phyloP scores from a whole-genome alignment of 768 basidiomycete genomes.

The Grammothele lineata region DNA sequence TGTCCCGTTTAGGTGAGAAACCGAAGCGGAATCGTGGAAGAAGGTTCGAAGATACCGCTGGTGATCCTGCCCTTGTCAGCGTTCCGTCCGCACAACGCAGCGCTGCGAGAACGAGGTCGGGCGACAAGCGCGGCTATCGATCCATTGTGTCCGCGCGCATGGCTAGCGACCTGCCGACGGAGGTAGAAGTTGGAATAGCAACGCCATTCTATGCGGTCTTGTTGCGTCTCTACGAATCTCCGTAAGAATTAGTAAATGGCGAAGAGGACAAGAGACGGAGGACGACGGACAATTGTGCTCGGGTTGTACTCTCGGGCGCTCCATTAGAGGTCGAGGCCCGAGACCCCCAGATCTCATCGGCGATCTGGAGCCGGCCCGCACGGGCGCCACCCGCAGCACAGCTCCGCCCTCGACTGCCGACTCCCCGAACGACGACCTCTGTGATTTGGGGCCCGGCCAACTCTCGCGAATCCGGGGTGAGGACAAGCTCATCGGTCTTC shows the following conservation, averaged over 20 bases:
- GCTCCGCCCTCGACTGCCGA: background rate
- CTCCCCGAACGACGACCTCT: no score
- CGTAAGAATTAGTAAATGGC: no score
- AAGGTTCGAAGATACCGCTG: conserved; percentile 16
- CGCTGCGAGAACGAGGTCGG: no score
- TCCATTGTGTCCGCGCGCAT: no score
- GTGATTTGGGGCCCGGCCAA: background rate
- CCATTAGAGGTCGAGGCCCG: background rate
- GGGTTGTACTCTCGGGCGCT: no score
- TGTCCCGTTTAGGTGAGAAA: conserved; percentile 13
- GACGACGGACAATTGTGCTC: background rate
- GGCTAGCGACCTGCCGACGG: no score
- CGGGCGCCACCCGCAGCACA: background rate
- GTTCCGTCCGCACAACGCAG: background rate
- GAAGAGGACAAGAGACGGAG: background rate
- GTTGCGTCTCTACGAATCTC: no score
- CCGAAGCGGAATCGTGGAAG: conserved; percentile 8
- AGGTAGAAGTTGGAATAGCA: no score
- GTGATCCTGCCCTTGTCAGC: conserved; percentile 16
- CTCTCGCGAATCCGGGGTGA: background rate
- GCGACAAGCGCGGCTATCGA: no score
- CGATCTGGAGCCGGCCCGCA: background rate
- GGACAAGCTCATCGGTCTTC: background rate
- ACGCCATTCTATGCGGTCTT: no score
- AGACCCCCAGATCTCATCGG: background rate